These are phyloP conservation scores for Aspergillus felis DNA, from an alignment of 2,329 filamentous ascomycete genomes.

Conservation along the genomic window DNA sequence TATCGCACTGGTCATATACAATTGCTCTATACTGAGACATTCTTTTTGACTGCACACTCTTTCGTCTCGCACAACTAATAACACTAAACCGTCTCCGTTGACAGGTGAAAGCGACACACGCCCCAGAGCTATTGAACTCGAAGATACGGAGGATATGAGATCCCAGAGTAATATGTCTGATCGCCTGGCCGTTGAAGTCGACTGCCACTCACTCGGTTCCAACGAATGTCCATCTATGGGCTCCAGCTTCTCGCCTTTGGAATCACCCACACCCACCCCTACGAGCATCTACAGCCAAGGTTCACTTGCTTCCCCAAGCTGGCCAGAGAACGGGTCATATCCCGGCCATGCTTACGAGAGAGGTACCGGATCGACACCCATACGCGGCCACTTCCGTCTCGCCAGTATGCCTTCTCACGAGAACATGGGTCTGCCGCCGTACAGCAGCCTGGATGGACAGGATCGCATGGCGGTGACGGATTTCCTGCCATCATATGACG, in stretches of 20 bases:
- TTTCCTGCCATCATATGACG: conserved; percentile 36
- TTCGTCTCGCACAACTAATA: neutral
- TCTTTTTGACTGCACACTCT: neutral
- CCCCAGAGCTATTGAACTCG: conserved; percentile 23
- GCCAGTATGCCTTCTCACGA: conserved; percentile 33
- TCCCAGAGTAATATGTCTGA: conserved; percentile 35
- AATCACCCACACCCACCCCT: conserved; percentile 38
- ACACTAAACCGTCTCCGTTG: conserved; percentile 19
- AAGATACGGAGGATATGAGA: conserved; percentile 36
- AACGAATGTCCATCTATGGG: conserved; percentile 40
- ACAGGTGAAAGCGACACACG: conserved; percentile 29
- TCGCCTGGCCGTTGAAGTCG: conserved; percentile 36
- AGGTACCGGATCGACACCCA: conserved; percentile 26
- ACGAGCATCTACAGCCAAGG: conserved; percentile 38
- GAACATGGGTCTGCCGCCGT: conserved; percentile 26
- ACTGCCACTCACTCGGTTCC: conserved; percentile 36
- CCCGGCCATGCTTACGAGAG: conserved; percentile 28
- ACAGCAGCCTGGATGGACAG: conserved; percentile 30
- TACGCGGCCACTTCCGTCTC: conserved; percentile 34
- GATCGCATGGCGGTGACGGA: conserved; percentile 34
- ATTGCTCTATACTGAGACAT: neutral
- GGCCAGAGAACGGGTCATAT: conserved; percentile 30
- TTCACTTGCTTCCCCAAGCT: conserved; percentile 34
- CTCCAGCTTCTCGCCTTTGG: conserved; percentile 38
- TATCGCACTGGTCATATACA: neutral